A percentile compares a stretch with the other conserved stretches of the same genome.
Evolutionary conservation across 2,329 filamentous ascomycete species (phyloP).

Genomic region (Fusarium clavum): DNA sequence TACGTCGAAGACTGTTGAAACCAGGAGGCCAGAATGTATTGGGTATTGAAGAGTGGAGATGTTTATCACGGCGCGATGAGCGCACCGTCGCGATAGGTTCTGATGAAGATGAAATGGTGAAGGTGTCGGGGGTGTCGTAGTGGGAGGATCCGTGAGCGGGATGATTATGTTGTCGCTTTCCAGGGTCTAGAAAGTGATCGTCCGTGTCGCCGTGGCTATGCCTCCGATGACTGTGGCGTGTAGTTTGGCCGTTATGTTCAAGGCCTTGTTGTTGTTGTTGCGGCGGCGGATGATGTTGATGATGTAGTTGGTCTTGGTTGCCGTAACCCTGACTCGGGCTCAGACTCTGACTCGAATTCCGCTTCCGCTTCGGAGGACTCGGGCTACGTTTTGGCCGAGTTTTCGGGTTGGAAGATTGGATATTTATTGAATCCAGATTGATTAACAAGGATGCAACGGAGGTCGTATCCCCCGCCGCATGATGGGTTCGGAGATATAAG

Average conservation of each 20-base stretch:
- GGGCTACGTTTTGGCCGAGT: conserved; percentile 41
- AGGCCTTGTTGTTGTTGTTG: conserved; percentile 7
- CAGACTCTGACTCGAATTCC: conserved; percentile 31
- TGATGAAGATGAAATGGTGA: conserved; percentile 31
- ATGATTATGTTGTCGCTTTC: conserved; percentile 46
- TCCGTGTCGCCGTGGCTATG: conserved; percentile 41
- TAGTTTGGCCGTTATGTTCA: conserved; percentile 19
- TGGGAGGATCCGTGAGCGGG: conserved; percentile 23
- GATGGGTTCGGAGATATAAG: conserved; percentile 50
- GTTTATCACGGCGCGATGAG: conserved; percentile 63
- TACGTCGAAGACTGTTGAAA: conserved; percentile 60
- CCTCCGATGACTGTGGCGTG: conserved; percentile 31
- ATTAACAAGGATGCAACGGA: conserved; percentile 65
- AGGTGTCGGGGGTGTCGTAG: conserved; percentile 33
- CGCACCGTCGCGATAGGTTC: conserved; percentile 44
- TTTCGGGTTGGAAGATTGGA: conserved; percentile 42
- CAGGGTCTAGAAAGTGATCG: conserved; percentile 31
- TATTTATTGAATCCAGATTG: conserved; percentile 69
- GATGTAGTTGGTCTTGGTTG: conserved; percentile 33
- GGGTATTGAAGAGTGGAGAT: conserved; percentile 55
- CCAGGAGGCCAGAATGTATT: conserved; percentile 58
- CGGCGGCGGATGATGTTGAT: conserved; percentile 17
- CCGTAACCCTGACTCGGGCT: conserved; percentile 29
- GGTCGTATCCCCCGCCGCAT: conserved; percentile 68
- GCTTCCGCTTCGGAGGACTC: conserved; percentile 30